A percentile compares a stretch with the other conserved stretches of the same genome.
These are phyloP conservation scores for Kwoniella sp. DNA, from an alignment of 768 basidiomycete genomes.

Conservation along the genomic window DNA sequence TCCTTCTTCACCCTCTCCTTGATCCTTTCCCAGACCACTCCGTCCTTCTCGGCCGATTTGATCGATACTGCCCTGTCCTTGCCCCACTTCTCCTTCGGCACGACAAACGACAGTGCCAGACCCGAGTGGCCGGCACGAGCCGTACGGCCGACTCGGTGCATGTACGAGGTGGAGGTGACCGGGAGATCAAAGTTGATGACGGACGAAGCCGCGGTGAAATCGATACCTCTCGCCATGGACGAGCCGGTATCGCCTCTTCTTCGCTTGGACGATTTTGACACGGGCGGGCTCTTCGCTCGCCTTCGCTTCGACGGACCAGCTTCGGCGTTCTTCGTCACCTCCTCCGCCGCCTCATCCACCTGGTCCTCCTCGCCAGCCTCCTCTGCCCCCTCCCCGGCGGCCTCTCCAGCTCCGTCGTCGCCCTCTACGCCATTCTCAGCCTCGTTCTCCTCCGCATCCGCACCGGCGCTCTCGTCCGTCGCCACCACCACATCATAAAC, in stretches of 20 bases:
- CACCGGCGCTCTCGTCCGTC: slow-evolving; percentile 76
- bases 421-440: slow-evolving; percentile 21
- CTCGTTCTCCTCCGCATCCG: slow-evolving; percentile 57
- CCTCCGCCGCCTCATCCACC: slow-evolving; percentile 36
- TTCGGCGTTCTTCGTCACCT: slow-evolving; percentile 16
- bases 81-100: slow-evolving; percentile 53
- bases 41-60: slow-evolving; percentile 68
- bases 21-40: slow-evolving; percentile 69
- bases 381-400: slow-evolving; percentile 13
- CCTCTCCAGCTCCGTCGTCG: slow-evolving; percentile 50
- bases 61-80: slow-evolving; percentile 61
- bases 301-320: slow-evolving; percentile 54
- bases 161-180: slow-evolving; percentile 76
- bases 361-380: slow-evolving; percentile 11
- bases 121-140: slow-evolving; percentile 93
- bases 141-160: slow-evolving; percentile 91
- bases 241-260: slow-evolving; percentile 65
- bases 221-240: slow-evolving; percentile 90
- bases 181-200: slow-evolving; percentile 99
- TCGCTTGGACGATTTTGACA: slow-evolving; percentile 30
- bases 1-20: slow-evolving; percentile 65
- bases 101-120: slow-evolving; percentile 83
- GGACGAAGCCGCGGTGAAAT: slow-evolving; percentile 94
- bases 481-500: slow-evolving; percentile 99
- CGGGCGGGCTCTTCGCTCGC: slow-evolving; percentile 47